These are phyloP conservation scores for Phytophthora ohioensis DNA, from an alignment of 352 stramenopile species.

Conservation along the genomic window DNA sequence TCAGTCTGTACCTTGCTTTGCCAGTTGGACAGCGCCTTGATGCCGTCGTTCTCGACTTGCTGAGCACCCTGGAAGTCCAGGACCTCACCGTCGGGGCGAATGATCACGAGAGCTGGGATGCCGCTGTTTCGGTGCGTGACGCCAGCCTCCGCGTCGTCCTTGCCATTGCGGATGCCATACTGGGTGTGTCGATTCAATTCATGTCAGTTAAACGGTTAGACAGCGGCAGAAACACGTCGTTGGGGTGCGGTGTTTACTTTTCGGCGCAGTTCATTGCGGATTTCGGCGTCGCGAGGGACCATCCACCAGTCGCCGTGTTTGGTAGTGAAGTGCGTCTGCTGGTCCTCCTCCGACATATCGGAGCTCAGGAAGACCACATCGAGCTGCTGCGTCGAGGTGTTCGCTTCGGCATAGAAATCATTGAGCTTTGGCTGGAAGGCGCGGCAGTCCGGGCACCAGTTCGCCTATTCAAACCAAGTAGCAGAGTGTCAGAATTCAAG, in stretches of 20 bases:
- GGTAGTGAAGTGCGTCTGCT: slow-evolving; percentile 63
- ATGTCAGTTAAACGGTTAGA: slow-evolving; percentile 5
- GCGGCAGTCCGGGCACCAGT: slow-evolving; percentile 84
- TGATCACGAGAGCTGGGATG: slow-evolving; percentile 75
- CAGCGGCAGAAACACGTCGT: slow-evolving; percentile 21
- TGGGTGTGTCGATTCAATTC: slow-evolving; percentile 3
- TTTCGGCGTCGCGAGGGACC: slow-evolving; percentile 58
- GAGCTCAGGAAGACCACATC: slow-evolving; percentile 83
- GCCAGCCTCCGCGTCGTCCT: slow-evolving; percentile 65
- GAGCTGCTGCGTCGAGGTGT: slow-evolving; percentile 49
- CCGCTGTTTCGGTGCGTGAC: slow-evolving; percentile 68
- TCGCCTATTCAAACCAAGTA: slow-evolving; percentile 54
- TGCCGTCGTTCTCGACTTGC: slow-evolving; percentile 59
- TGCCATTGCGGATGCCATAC: slow-evolving; percentile 76
- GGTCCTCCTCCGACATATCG: slow-evolving; percentile 60
- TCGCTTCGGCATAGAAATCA: slow-evolving; percentile 67
- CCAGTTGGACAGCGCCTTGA: slow-evolving; percentile 49
- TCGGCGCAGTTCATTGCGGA: slow-evolving; percentile 74
- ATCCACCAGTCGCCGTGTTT: slow-evolving; percentile 80
- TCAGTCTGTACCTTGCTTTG: slow-evolving; percentile 25
- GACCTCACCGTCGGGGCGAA: slow-evolving; percentile 57
- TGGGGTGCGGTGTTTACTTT: slow-evolving; percentile 49
- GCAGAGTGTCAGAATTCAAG: slow-evolving; percentile 1
- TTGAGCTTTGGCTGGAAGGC: slow-evolving; percentile 78
- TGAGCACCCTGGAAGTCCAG: slow-evolving; percentile 66